These are phyloP conservation scores for Purshia tridentata DNA, from an alignment of 306 rosid species.

Conservation along the genomic window DNA sequence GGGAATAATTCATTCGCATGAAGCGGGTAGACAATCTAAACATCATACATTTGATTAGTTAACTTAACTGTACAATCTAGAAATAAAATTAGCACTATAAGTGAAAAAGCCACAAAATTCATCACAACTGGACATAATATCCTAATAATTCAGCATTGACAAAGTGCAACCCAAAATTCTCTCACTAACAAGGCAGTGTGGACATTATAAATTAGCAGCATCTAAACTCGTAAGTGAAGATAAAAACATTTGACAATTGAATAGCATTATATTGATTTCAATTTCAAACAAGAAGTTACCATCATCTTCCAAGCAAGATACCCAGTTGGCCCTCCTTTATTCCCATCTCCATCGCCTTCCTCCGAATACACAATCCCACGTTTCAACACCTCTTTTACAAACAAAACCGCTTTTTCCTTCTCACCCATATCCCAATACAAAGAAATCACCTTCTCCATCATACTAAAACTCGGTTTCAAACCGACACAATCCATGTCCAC, in stretches of 20 bases:
- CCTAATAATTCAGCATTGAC: neutral
- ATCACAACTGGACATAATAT: neutral
- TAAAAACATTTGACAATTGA: no score
- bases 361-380: conserved; percentile 52
- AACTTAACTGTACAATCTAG: neutral
- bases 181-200: neutral
- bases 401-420: conserved; percentile 58
- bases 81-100: neutral
- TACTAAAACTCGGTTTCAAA: conserved; percentile 81
- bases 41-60: neutral
- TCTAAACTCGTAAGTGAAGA: neutral
- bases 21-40: neutral
- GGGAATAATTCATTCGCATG: neutral
- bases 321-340: conserved; percentile 91
- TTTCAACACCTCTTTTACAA: conserved; percentile 78
- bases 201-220: neutral
- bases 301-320: conserved; percentile 99
- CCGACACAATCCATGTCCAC: conserved; percentile 98
- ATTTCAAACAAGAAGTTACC: conserved; percentile 45
- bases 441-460: conserved; percentile 91
- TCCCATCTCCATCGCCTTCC: conserved; percentile 51
- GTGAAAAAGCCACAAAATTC: neutral
- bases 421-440: conserved; percentile 95
- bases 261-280: neutral
- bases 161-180: conserved; percentile 5